These are phyloP conservation scores for Cerrena zonata DNA, from an alignment of 1,284 basidiomycete genomes.

Conservation along the genomic window DNA sequence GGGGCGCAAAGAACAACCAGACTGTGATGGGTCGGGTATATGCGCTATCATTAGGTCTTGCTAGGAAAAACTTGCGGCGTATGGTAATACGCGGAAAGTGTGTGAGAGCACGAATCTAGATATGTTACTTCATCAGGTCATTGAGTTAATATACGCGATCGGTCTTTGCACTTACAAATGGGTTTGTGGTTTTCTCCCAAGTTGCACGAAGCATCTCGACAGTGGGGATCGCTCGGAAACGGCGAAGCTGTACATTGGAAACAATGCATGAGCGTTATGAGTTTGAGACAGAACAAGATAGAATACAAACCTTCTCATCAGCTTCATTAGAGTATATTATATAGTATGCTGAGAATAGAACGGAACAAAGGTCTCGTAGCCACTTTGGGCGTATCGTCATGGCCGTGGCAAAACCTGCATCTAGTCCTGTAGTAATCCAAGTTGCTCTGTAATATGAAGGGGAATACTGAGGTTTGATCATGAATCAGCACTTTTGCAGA, in stretches of 20 bases:
- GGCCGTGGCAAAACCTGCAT: slow-evolving; percentile 94
- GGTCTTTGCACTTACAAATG: slow-evolving; percentile 58
- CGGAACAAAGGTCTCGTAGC: slow-evolving; percentile 80
- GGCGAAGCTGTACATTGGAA: slow-evolving; percentile 63
- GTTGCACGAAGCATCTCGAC: slow-evolving; percentile 92
- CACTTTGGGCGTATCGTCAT: slow-evolving; percentile 90
- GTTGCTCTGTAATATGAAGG: slow-evolving; percentile 94
- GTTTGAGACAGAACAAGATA: background rate
- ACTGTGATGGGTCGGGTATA: slow-evolving; percentile 79
- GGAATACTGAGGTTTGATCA: slow-evolving; percentile 60
- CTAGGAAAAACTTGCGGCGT: slow-evolving; percentile 72
- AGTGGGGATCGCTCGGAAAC: slow-evolving; percentile 87
- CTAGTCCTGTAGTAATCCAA: slow-evolving; percentile 90
- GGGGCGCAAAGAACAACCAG: slow-evolving; percentile 79
- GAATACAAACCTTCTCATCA: slow-evolving; percentile 76
- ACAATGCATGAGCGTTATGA: background rate
- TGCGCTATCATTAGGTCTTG: slow-evolving; percentile 71
- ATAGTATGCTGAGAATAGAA: slow-evolving; percentile 87
- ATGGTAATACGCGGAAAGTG: slow-evolving; percentile 58
- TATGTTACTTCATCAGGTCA: slow-evolving; percentile 7
- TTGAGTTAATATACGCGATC: background rate
- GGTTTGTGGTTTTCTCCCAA: slow-evolving; percentile 96
- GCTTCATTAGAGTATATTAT: slow-evolving; percentile 90
- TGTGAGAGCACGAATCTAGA: slow-evolving; percentile 66
- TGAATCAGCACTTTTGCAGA: background rate